Base-by-base conservation (phyloP, 257 asterid genomes). In the Paulownia fortunei region DNA sequence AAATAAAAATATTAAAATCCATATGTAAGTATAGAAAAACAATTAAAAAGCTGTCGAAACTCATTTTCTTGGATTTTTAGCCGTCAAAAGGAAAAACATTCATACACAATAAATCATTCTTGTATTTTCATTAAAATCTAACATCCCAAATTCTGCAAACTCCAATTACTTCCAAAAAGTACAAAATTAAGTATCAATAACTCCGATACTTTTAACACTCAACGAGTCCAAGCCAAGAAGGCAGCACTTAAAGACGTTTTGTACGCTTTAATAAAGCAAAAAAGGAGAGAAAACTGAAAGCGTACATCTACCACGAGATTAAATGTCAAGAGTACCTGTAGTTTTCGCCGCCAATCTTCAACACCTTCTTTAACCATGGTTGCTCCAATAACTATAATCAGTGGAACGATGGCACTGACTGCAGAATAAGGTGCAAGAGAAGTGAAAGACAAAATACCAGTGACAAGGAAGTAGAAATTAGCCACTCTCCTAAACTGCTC, bases 401-500 rank as follows among this genome's bases (percentile, higher is more conserved):
- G 74, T 0, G 97, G 97, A 59, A 88, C 65, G n/a, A 89, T 84
- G 7, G 92, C 78, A 49, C 94, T 86, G 58, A 81, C 81, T 1
- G 92, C 83, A 65, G 91, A 75, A 69, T 86, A 89, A 70, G 94
- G 97, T 4, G 93, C 88, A 16, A 91, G 88, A 6, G 86, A 32
- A 51, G 93, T 88, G 86, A 89, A 91, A 59, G 92, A 79, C 82
- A 91, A 30, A n/a, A 83, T 81, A 37, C 90, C 91, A 71, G 67
- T 78, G 18, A 91, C 86, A 73, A 91, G 94, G 61, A 91, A 91
- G 81, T 82, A 91, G 73, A 89, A 83, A 75, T 91, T 89, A 56
- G 96, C 96, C 80, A 88, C 96, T 79, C 96, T 89, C 75, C 97
- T 82, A 66, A 91, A 91, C 92, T 91, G 97, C 82, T 91, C 97